phyloP scores from a whole-genome alignment of 129 eudicot genomes.

The Tanacetum coccineum region DNA sequence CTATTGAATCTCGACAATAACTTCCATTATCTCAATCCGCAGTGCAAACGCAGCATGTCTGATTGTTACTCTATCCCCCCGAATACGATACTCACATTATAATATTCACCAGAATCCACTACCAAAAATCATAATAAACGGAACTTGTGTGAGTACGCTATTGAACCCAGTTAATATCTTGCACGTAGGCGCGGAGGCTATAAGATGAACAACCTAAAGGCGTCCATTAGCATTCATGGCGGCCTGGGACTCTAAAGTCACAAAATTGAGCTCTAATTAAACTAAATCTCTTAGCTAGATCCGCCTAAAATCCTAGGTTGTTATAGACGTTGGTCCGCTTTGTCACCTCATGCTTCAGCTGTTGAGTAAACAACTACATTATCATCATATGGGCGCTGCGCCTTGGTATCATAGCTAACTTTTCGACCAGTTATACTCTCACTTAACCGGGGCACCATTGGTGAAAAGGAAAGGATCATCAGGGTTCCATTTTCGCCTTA shows the following conservation, averaged over 20 bases:
- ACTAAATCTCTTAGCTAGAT: too few species aligned
- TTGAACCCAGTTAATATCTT: not conserved
- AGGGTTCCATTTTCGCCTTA: conserved; percentile 50
- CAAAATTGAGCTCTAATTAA: not conserved
- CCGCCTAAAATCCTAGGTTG: not conserved
- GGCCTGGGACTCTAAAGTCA: not conserved
- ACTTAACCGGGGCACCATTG: conserved; percentile 16
- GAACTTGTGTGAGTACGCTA: not conserved
- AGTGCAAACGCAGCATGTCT: not conserved
- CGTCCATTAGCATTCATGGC: not conserved
- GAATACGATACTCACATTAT: not conserved
- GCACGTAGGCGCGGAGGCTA: not conserved
- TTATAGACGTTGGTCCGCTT: not conserved
- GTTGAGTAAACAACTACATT: conserved; percentile 46
- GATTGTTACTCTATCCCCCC: not conserved
- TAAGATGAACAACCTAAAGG: not conserved
- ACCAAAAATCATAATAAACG: not conserved
- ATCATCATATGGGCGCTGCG: conserved; percentile 30
- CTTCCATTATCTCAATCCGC: not conserved
- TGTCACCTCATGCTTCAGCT: conserved; percentile 32
- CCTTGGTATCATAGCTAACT: not conserved
- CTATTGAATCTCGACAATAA: not conserved
- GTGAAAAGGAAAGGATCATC: conserved; percentile 36
- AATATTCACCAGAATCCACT: not conserved
- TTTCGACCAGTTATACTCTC: too few species aligned